Base-by-base conservation (phyloP, 2,329 filamentous ascomycete genomes). In the Ophiostoma himal-ulmi region DNA sequence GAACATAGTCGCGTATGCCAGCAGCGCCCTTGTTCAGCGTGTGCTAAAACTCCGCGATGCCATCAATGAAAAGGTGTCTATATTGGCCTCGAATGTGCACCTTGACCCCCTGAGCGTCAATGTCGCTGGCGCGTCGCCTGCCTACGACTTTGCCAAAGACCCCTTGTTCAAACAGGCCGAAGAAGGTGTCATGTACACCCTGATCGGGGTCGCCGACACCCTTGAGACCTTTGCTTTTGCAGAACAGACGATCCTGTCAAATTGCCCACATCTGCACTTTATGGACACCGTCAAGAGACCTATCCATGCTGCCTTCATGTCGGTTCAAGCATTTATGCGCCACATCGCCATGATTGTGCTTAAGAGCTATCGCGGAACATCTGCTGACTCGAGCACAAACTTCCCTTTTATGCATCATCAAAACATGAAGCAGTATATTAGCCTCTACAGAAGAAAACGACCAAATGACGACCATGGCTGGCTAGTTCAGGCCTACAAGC, bases 171-270 rank as follows among this genome's bases (percentile, higher is more conserved):
- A 26, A 26, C 11, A 34, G 22, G 57, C 57, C 13, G 11, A 30
- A 34, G 26, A 30, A 3, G 13, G 57, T 3, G 8, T 34, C 26
- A 17, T 62, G 14, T 11, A 26, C 22, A 62, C 22, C 26, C 26
- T 62, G 3, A 14, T 34, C 57, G 6, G 7, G 57, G n/a, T 62
- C n/a, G 34, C 57, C 6, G 57, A 30, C 57, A 36, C 13, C 22
- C 57, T 62, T 13, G 57, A 62, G 57, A 62, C 26, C 14, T 62
- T 62, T 62, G 57, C 26, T 20, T 62, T 34, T 62, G 57, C 57
- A 62, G 57, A 62, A 34, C 57, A 34, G 26, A 14, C 22, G 11
- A 62, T 62, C 7, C 13, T 62, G 26, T 62, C 26, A 17, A 34
- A 34, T 14, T 36, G 57, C 26, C 11, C 57, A 20, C 14, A 11